Evolutionary conservation across 2,329 filamentous ascomycete genomes (phyloP).

Genomic region (Epichloe baconii): DNA sequence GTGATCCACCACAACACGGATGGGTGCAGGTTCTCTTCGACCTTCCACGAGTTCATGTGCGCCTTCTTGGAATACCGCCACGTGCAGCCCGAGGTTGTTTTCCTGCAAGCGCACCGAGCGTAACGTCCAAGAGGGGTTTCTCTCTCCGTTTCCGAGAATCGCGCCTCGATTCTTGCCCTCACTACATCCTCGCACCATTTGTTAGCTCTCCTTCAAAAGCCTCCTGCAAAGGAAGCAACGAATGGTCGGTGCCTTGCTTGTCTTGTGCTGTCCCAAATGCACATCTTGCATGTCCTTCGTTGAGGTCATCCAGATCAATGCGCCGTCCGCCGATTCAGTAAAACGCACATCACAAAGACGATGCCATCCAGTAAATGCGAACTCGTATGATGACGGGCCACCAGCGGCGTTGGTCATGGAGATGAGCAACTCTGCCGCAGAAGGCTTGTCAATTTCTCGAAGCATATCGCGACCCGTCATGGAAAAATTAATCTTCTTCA

Average conservation of each 20-base stretch:
- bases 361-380: slow-evolving; percentile 64
- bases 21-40: slow-evolving; percentile 52
- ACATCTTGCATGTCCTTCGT: slow-evolving; percentile 46
- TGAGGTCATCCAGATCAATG: slow-evolving; percentile 55
- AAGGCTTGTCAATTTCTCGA: slow-evolving; percentile 74
- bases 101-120: slow-evolving; percentile 54
- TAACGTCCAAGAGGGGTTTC: slow-evolving; percentile 73
- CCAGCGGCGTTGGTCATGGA: slow-evolving; percentile 51
- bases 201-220: slow-evolving; percentile 62
- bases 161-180: slow-evolving; percentile 73
- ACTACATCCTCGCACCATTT: slow-evolving; percentile 75
- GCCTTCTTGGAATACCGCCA: slow-evolving; percentile 61
- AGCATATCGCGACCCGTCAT: slow-evolving; percentile 64
- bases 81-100: slow-evolving; percentile 44
- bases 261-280: slow-evolving; percentile 28
- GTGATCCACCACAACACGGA: slow-evolving; percentile 63
- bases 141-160: slow-evolving; percentile 72
- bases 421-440: slow-evolving; percentile 46
- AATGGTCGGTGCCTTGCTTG: slow-evolving; percentile 39
- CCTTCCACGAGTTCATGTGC: slow-evolving; percentile 49
- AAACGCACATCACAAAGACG: slow-evolving; percentile 57
- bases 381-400: slow-evolving; percentile 51
- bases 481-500: slow-evolving; percentile 55
- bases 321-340: slow-evolving; percentile 54
- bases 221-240: slow-evolving; percentile 62